A percentile compares a stretch with the other conserved stretches of the same genome.
Conservation (phyloP, 2,329 filamentous ascomycete genomes). For the Fusarium sp. region DNA sequence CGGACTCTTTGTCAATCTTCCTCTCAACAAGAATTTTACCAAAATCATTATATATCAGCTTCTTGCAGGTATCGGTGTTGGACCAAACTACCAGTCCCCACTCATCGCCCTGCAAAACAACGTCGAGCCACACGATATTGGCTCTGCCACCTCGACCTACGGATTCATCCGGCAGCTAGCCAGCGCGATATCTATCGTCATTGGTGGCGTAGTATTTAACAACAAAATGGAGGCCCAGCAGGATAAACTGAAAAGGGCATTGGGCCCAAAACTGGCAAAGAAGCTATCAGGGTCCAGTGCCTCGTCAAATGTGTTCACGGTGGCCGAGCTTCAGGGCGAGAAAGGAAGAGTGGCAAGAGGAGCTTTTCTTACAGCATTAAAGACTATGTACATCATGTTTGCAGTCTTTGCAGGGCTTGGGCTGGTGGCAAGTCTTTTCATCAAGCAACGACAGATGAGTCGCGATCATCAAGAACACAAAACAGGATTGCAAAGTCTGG, state of each 20-base stretch:
- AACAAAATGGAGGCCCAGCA: background rate
- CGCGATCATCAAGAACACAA: background rate
- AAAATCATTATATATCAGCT: background rate
- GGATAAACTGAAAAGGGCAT: background rate
- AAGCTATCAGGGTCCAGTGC: background rate
- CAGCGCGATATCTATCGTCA: constrained; percentile 71
- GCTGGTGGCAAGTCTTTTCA: background rate
- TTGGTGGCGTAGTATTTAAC: constrained; percentile 67
- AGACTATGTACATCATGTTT: background rate
- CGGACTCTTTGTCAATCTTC: background rate
- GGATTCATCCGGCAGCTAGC: constrained; percentile 72
- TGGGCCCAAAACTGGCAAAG: background rate
- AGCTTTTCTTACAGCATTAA: background rate
- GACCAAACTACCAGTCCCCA: constrained; percentile 1
- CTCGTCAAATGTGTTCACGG: background rate
- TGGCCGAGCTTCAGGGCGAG: background rate
- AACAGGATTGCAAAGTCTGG: background rate
- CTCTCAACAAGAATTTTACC: background rate
- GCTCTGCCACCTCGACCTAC: constrained; percentile 71
- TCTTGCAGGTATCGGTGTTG: background rate
- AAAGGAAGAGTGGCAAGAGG: background rate
- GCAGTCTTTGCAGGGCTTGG: background rate
- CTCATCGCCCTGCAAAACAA: constrained; percentile 59
- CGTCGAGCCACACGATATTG: constrained; percentile 67
- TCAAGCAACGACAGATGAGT: background rate